Base-by-base conservation (phyloP, 2,329 filamentous ascomycete genomes). In the Fusarium aywerte region DNA sequence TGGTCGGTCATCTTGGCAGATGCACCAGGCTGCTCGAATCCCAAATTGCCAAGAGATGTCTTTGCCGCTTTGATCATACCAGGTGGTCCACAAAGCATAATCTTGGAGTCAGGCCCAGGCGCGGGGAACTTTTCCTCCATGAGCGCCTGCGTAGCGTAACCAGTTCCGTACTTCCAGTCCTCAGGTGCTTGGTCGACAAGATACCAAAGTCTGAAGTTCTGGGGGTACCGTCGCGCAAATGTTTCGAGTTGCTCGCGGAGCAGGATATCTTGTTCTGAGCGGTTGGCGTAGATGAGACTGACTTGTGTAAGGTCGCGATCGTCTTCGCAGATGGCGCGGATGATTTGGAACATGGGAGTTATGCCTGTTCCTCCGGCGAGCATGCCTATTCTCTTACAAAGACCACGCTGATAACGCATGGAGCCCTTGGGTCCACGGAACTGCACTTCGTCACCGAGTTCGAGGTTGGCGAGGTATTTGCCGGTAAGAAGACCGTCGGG, bases 261-360 rank as follows among this genome's bases (percentile, higher is more conserved):
- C 9, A 90, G 73, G 54, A 90, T 90, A 64, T 90, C 88, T 3
- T 79, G 80, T 66, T 88, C 86, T 1, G 80, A 80, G 2, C 83
- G 79, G 74, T 88, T 90, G 29, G 85, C 88, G 61, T 88, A 89
- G 29, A 90, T 75, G 6, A 90, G 76, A 42, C 79, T 84, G 39
- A 89, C 74, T 64, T 85, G 76, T 0, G 88, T 90, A 1, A 78
- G 80, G 62, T 90, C 88, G 8, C 75, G 77, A n/a, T 83, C 78
- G 53, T 89, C 84, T 70, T 89, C 87, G 69, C 86, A 88, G 56
- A 90, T 87, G 40, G 86, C 86, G 5, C 87, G 83, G 70, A 90
- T 88, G 8, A 90, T 75, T 71, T 90, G 87, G 53, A 72, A 78
- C 75, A 78, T 76, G 12, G 76, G 76, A 1, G 40, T 78, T 33